Evolutionary conservation across 768 basidiomycete genomes (phyloP), one percentile per base, ranked within the genome.

Genomic region (Boletus sp.): DNA sequence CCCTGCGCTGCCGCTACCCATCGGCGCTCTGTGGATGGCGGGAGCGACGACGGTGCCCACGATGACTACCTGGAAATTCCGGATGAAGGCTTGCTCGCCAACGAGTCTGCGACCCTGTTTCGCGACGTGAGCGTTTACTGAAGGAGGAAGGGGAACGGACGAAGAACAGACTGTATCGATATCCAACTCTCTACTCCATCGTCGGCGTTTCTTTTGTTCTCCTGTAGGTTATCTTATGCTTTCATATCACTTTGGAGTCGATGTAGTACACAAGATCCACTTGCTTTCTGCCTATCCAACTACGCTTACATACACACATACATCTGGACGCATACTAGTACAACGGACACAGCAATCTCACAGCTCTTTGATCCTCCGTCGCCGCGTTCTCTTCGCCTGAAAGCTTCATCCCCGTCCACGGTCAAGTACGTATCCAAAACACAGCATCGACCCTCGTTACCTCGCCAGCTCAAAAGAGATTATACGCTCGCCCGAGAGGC

Each of bases 401-500:
- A 24, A 24, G 24, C 24, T 3, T 24, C 24, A 24, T 24, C 24
- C 24, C 24, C 2, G 17, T 49, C 6, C 24, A 35, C 24, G 7
- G 14, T 17, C 14, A 50, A 41, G 28, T 7, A 36, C 24, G 3
- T 24, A 45, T 45, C 4, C 11, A 39, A 9, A n/a, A 9, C 42
- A 6, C 32, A 32, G 9, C 15, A 11, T 32, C 24, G 11, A 28
- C 9, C 12, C 28, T n/a, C 7, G 20, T 24, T 24, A 24, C 24
- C 37, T 24, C 10, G 32, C 18, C 33, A 30, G 11, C 6, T 82
- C 71, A 96, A 71, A 93, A 95, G 48, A 95, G 64, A 68, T 94
- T 95, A 68, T 96, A 94, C 48, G 73, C 78, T 66, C 79, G 83
- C 14, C 82, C 81, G 12, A 98, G 76, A 5, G 93, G 85, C 47